Base-by-base conservation (phyloP, 768 basidiomycete species). In the Xanthoconium purpureum region DNA sequence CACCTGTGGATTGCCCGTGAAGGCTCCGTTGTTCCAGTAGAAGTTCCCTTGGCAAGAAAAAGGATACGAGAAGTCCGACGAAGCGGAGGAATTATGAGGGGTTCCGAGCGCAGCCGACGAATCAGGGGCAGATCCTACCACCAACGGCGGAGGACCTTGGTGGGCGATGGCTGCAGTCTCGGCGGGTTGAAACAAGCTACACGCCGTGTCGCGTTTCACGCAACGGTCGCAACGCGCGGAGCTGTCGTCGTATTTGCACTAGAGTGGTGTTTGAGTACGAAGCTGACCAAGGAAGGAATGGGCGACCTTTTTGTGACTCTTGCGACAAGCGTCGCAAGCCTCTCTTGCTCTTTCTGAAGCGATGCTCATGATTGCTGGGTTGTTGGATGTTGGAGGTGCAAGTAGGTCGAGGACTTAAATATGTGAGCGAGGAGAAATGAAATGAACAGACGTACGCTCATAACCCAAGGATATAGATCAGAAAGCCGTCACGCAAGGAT, bases 241-340 rank as follows among this genome's bases (percentile, higher is more conserved):
- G 15, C 49, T 32, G 30, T 38, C 58, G 28, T 61, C 53, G 58
- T 65, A 67, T 1, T 33, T 28, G 50, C 67, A 68, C 67, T 68
- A 35, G 6, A 28, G 15, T 6, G 15, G 33, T 9, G 17, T 35
- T 35, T 63, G 46, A 63, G 56, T 17, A 42, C 10, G 37, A 35
- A 43, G 15, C 45, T 9, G 11, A 5, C 11, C 4, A 35, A 46
- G 30, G 29, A 36, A 6, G 24, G 46, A 10, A 36, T 10, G n/a
- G 29, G 9, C 5, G 49, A 70, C 67, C 61, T 47, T 67, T 47
- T 68, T 68, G 51, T 68, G 67, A 14, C 63, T 68, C 39, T 18
- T 58, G 30, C 66, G 67, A 42, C 67, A 68, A 42, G 61, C 33
- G 0, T 55, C 52, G 57, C 67, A 68, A n/a, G 67, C 67, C 39